Base-by-base conservation (phyloP, 2,329 filamentous ascomycete species). In the Fusarium sp. region DNA sequence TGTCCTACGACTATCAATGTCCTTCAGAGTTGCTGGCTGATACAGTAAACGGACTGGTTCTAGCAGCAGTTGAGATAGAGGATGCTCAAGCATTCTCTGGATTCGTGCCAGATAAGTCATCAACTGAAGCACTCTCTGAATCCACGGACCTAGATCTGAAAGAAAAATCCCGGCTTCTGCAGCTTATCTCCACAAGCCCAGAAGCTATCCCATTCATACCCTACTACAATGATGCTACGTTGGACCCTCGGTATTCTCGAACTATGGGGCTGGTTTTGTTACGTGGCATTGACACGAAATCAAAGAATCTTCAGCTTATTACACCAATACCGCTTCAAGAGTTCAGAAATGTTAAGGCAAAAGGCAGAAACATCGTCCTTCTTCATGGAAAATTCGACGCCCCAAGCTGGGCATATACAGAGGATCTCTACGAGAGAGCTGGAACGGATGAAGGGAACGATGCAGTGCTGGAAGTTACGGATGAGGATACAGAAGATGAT, bases 391-490 rank as follows among this genome's bases (percentile, higher is more conserved):
- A 86, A 68, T 87, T 92, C 56, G 91, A 93, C 71, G 79, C 86
- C 3, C 89, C 90, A 0, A 87, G 83, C 4, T 93, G 90, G 90
- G 88, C 89, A 2, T 92, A 91, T 64, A 86, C 87, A 0, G 90
- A 92, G 73, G 86, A 90, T 35, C 68, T 89, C 17, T 84, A 88
- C 66, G 70, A 76, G 32, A 76, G 75, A 66, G 75, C 78, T 15
- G 74, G 61, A 2, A 58, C 67, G 35, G 74, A 77, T 8, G 78
- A 80, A 9, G 73, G 68, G 11, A 71, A 64, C 11, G 72, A 72
- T 41, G 67, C 62, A 23, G 71, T 73, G 32, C 55, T 76, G 30
- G 78, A 81, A 33, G 65, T 75, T 2, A 76, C 73, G 23, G 77
- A 78, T 6, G 79, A 78, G 19, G 79, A 78, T 4, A 77, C 75